Conservation (phyloP, 2,329 filamentous ascomycete genomes). For the Exophiala lecanii-corni region DNA sequence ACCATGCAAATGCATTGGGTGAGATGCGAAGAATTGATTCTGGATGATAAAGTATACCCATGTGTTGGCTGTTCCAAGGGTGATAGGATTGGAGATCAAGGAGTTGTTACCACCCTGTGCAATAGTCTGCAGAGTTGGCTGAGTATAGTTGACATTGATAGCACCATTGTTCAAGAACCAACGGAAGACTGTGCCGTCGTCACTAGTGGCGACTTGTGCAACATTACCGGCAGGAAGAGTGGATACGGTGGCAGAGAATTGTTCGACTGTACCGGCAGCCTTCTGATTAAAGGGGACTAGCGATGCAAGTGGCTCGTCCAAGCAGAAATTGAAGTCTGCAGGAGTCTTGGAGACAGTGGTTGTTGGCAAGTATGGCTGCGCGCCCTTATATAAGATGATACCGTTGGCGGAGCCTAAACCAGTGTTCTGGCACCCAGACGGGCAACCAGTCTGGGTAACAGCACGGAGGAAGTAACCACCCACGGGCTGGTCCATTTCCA, state of each 20-base stretch:
- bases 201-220: constrained; percentile 19
- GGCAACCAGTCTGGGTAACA: constrained; percentile 26
- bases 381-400: constrained; percentile 27
- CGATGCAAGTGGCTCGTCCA: constrained; percentile 26
- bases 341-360: constrained; percentile 26
- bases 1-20: constrained; percentile 67
- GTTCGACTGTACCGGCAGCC: constrained; percentile 23
- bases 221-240: constrained; percentile 23
- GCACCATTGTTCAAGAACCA: constrained; percentile 34
- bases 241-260: constrained; percentile 26
- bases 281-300: constrained; percentile 27
- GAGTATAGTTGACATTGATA: constrained; percentile 31
- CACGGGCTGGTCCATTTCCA: constrained; percentile 37
- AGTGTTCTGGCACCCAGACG: constrained; percentile 20
- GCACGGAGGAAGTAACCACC: constrained; percentile 41
- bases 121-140: constrained; percentile 29
- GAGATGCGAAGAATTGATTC: constrained; percentile 31
- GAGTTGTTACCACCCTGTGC: constrained; percentile 6
- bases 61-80: constrained; percentile 7
- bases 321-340: constrained; percentile 28
- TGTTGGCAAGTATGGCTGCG: constrained; percentile 24
- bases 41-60: constrained; percentile 27
- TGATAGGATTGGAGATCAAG: constrained; percentile 17
- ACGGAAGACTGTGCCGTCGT: constrained; percentile 27
- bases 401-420: constrained; percentile 26